phyloP scores from a whole-genome alignment of 164 flowering plant genomes.

The Piper betle region DNA sequence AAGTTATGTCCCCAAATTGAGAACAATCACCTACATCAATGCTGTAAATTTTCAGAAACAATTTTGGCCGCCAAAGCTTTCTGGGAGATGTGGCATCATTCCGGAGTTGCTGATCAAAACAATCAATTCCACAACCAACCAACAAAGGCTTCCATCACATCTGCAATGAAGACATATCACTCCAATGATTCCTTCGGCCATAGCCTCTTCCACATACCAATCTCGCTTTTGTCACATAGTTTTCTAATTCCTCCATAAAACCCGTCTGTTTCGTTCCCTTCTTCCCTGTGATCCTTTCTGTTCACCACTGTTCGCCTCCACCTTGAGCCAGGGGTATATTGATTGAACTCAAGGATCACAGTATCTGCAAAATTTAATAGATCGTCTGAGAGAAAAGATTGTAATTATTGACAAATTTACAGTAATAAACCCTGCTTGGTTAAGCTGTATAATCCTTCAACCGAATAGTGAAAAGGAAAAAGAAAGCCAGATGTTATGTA shows the following conservation, averaged over 20 bases:
- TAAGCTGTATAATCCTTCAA: too few species aligned
- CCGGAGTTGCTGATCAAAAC: background rate
- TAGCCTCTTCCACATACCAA: slow-evolving; percentile 53
- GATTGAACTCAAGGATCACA: slow-evolving; percentile 73
- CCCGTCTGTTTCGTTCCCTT: slow-evolving; percentile 75
- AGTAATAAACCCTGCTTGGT: too few species aligned
- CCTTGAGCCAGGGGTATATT: slow-evolving; percentile 67
- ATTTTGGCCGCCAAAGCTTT: background rate
- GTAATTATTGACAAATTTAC: too few species aligned
- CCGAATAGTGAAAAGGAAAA: too few species aligned
- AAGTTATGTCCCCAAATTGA: background rate
- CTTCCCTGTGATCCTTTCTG: slow-evolving; percentile 70
- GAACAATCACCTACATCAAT: slow-evolving; percentile 1
- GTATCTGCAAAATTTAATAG: slow-evolving; percentile 27
- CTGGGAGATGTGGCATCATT: background rate
- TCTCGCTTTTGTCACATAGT: slow-evolving; percentile 42
- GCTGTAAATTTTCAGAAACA: background rate
- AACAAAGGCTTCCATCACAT: background rate
- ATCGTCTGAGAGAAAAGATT: background rate
- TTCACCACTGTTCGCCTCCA: slow-evolving; percentile 52
- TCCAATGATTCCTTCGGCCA: slow-evolving; percentile 70
- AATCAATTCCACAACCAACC: background rate
- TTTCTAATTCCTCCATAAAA: slow-evolving; percentile 89
- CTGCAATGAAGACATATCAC: slow-evolving; percentile 12
- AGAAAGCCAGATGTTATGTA: too few species aligned